These are phyloP conservation scores for Penicillium rolfsii DNA, from an alignment of 2,329 filamentous ascomycete species.

Conservation along the genomic window DNA sequence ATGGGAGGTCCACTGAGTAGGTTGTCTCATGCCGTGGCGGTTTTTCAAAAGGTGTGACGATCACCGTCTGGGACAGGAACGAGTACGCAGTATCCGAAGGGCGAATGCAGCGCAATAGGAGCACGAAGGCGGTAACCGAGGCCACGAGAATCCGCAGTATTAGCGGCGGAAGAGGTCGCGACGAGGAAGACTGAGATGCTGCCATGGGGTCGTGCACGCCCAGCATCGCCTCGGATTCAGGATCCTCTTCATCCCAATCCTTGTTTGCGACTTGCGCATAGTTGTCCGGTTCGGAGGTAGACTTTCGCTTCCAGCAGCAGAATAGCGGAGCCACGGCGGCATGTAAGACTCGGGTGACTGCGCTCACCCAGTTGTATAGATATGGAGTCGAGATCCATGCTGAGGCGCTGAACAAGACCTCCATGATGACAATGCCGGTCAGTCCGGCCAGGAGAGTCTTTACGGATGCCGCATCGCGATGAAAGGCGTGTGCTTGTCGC, in stretches of 20 bases:
- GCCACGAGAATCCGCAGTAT: slow-evolving; percentile 14
- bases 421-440: slow-evolving; percentile 26
- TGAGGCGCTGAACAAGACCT: slow-evolving; percentile 20
- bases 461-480: slow-evolving; percentile 28
- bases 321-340: background rate
- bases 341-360: slow-evolving; percentile 4
- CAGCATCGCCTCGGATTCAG: slow-evolving; percentile 10
- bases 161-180: slow-evolving; percentile 1
- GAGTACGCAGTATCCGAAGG: slow-evolving; percentile 23
- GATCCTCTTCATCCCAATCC: slow-evolving; percentile 22
- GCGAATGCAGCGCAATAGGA: slow-evolving; percentile 21
- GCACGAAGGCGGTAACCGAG: background rate
- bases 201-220: background rate
- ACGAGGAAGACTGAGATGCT: background rate
- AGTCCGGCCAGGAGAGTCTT: slow-evolving; percentile 31
- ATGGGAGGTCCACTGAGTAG: slow-evolving; percentile 18
- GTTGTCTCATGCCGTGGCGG: slow-evolving; percentile 9
- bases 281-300: background rate
- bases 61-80: slow-evolving; percentile 29
- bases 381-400: slow-evolving; percentile 24
- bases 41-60: slow-evolving; percentile 27
- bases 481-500: slow-evolving; percentile 31
- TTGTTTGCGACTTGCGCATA: slow-evolving; percentile 21
- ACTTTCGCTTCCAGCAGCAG: slow-evolving; percentile 12
- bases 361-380: slow-evolving; percentile 19